Evolutionary conservation across 257 asterid genomes (phyloP).

Genomic region (Parsonsia alboflavescens): DNA sequence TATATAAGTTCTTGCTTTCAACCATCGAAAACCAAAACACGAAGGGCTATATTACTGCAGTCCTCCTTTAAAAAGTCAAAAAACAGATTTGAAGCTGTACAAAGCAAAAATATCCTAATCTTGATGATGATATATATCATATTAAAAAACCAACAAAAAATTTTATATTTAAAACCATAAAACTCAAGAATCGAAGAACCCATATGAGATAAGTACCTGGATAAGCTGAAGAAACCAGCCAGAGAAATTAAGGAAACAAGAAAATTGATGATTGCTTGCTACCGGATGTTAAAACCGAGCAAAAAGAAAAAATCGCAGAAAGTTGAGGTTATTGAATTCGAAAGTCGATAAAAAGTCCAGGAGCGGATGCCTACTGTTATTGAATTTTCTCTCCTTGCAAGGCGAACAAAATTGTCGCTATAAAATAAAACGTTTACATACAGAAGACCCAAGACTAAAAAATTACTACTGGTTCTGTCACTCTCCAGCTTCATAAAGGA

Average conservation of each 20-base stretch:
- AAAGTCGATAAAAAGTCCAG: background rate
- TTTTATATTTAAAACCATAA: background rate
- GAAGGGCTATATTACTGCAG: background rate
- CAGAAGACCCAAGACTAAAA: background rate
- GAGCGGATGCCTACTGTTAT: background rate
- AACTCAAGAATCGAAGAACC: background rate
- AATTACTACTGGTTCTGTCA: background rate
- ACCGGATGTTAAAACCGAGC: background rate
- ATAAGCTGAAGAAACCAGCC: background rate
- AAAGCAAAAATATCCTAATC: background rate
- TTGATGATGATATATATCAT: background rate
- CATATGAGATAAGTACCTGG: slow-evolving; percentile 3
- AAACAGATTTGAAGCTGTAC: too few relatives aligned
- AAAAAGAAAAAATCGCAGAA: too few relatives aligned
- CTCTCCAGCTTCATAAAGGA: background rate
- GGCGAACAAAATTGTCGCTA: background rate
- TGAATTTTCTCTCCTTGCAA: background rate
- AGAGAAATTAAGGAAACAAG: background rate
- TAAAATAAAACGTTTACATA: too few relatives aligned
- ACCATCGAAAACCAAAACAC: background rate
- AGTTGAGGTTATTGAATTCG: background rate
- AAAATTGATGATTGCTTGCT: background rate
- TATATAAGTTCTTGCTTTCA: background rate
- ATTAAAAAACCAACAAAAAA: background rate
- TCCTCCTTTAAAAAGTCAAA: background rate